A percentile compares a stretch with the other conserved stretches of the same genome.
These are phyloP conservation scores for Elsinoe perseae DNA, from an alignment of 2,329 filamentous ascomycete species.

Conservation along the genomic window DNA sequence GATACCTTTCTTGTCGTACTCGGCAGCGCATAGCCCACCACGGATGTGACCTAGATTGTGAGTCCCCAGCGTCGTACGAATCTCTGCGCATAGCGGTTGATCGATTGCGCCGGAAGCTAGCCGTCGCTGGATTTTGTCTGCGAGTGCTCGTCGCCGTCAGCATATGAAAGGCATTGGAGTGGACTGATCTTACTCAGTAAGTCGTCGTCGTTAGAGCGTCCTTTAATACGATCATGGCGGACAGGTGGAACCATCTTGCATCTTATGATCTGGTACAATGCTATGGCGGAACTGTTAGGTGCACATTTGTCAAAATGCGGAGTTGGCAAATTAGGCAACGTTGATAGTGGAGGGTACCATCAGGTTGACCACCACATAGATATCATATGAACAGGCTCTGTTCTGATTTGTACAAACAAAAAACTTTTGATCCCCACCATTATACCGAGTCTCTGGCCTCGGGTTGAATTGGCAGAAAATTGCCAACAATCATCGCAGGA, in stretches of 20 bases:
- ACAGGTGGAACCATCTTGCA: neutral
- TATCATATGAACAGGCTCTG: neutral
- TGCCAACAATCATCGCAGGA: conserved; percentile 89
- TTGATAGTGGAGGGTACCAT: neutral
- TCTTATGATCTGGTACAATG: neutral
- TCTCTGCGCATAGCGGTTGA: conserved; percentile 13
- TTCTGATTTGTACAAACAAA: neutral
- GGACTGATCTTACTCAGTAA: neutral
- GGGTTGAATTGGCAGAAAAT: conserved; percentile 83
- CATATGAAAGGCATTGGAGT: neutral
- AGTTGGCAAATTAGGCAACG: neutral
- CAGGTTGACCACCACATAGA: neutral
- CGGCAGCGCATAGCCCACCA: conserved; percentile 30
- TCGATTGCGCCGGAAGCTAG: neutral
- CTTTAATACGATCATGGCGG: neutral
- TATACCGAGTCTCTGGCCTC: conserved; percentile 17
- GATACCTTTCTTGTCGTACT: conserved; percentile 50
- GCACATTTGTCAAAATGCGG: neutral
- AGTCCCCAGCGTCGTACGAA: neutral
- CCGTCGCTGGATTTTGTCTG: neutral
- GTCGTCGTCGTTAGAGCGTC: neutral
- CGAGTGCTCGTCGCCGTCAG: conserved; percentile 5
- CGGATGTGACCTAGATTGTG: neutral
- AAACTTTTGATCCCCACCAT: neutral
- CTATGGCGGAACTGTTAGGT: neutral